phyloP scores from a whole-genome alignment of 1,284 basidiomycete genomes.

The Boletus semigastroideus region DNA sequence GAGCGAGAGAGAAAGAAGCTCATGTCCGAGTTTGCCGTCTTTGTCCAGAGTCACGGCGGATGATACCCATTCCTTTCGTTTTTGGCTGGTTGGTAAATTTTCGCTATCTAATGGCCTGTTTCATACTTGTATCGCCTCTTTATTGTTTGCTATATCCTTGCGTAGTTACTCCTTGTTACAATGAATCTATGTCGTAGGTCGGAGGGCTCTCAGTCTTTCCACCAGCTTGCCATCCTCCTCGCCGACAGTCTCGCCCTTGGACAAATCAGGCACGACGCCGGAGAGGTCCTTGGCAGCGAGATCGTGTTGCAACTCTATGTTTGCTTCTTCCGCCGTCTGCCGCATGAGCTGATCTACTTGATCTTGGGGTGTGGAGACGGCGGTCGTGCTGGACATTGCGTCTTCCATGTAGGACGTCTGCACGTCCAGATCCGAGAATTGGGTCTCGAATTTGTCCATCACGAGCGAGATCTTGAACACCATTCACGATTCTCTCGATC shows the following conservation, averaged over 20 bases:
- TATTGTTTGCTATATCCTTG: conserved; percentile 19
- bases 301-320: conserved; percentile 93
- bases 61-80: conserved; percentile 13
- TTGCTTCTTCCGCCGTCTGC: conserved; percentile 96
- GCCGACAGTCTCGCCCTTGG: conserved; percentile 54
- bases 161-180: conserved; percentile 14
- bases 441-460: conserved; percentile 99
- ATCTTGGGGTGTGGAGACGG: conserved; percentile 93
- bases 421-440: conserved; percentile 97
- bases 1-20: conserved; percentile 50
- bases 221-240: conserved; percentile 83
- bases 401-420: conserved; percentile 99
- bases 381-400: conserved; percentile 92
- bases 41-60: conserved; percentile 47
- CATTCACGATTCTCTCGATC: conserved; percentile 4
- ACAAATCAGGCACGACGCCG: conserved; percentile 51
- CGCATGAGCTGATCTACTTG: conserved; percentile 92
- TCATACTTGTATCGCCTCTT: conserved; percentile 16
- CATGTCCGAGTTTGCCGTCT: conserved; percentile 58
- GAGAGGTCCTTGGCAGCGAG: conserved; percentile 68
- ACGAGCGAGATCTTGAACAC: conserved; percentile 85
- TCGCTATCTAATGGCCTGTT: conserved; percentile 25
- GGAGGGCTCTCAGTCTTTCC: conserved; percentile 76
- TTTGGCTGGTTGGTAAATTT: conserved; percentile 28
- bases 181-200: conserved; percentile 61